Evolutionary conservation across 140 eudicot genomes (phyloP).

Genomic region (Bidens hawaiensis): DNA sequence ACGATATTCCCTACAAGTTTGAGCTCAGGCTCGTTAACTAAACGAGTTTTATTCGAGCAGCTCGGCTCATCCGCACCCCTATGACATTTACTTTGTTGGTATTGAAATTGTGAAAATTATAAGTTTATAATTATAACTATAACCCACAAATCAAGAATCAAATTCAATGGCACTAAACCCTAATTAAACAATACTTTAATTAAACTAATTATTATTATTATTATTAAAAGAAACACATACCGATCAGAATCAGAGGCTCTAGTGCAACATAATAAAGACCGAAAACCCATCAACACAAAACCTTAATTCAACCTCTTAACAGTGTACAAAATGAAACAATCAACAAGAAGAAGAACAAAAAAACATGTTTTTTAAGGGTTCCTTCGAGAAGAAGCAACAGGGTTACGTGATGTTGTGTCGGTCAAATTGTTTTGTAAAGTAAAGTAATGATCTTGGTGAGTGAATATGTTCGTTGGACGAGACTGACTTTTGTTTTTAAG

Average conservation of each 20-base stretch:
- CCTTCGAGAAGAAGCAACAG: slow-evolving; percentile 17
- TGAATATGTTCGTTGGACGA: no score
- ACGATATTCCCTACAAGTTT: neutral
- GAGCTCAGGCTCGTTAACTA: no score
- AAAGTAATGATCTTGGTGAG: no score
- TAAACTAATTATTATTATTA: no score
- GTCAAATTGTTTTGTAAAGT: slow-evolving; percentile 14
- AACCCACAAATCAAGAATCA: neutral
- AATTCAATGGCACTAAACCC: slow-evolving; percentile 22
- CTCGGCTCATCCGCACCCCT: no score
- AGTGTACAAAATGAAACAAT: no score
- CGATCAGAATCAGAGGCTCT: slow-evolving; percentile 49
- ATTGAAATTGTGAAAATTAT: neutral
- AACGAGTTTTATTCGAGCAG: no score
- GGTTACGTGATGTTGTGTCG: slow-evolving; percentile 16
- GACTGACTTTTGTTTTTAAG: no score
- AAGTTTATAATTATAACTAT: no score
- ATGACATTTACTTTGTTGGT: no score
- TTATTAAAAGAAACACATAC: slow-evolving; percentile 53
- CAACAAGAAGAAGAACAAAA: no score
- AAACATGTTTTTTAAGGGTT: slow-evolving; percentile 4
- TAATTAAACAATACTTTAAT: slow-evolving; percentile 2
- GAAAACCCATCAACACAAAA: slow-evolving; percentile 43
- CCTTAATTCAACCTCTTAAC: slow-evolving; percentile 19
- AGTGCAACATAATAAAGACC: slow-evolving; percentile 54